These are phyloP conservation scores for Phytopythium kandeliae DNA, from an alignment of 352 stramenopile species.

Conservation along the genomic window DNA sequence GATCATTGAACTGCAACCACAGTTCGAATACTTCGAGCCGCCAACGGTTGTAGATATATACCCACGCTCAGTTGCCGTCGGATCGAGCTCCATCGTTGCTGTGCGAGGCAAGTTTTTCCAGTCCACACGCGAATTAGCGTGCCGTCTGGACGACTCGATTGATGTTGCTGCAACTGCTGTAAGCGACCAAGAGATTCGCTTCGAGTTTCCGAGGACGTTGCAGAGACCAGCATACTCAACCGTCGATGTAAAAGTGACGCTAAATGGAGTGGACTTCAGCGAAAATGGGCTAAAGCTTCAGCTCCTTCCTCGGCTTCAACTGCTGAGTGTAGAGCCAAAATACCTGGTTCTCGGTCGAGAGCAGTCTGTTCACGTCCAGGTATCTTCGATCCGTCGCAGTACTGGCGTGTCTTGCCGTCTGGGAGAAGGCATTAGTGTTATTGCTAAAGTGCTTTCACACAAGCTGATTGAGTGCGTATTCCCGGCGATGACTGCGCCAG, in stretches of 20 bases:
- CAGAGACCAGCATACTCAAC: conserved; percentile 10
- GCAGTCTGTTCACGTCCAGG: conserved; percentile 15
- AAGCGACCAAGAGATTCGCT: conserved; percentile 21
- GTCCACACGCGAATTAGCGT: conserved; percentile 11
- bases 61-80: conserved; percentile 16
- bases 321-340: conserved; percentile 21
- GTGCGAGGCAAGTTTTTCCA: conserved; percentile 21
- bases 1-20: conserved; percentile 17
- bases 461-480: conserved; percentile 25
- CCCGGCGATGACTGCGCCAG: conserved; percentile 8
- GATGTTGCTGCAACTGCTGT: conserved; percentile 10
- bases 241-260: conserved; percentile 22
- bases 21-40: conserved; percentile 25
- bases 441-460: conserved; percentile 16
- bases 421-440: conserved; percentile 15
- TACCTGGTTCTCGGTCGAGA: conserved; percentile 19
- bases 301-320: conserved; percentile 16
- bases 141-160: conserved; percentile 13
- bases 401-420: conserved; percentile 22
- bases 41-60: conserved; percentile 13
- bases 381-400: conserved; percentile 1
- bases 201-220: conserved; percentile 12
- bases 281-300: conserved; percentile 15
- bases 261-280: conserved; percentile 30
- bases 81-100: conserved; percentile 10